A percentile compares a stretch with the other conserved stretches of the same genome.
Conservation (phyloP, 2,329 filamentous ascomycete species). For the Exophiala sp. region DNA sequence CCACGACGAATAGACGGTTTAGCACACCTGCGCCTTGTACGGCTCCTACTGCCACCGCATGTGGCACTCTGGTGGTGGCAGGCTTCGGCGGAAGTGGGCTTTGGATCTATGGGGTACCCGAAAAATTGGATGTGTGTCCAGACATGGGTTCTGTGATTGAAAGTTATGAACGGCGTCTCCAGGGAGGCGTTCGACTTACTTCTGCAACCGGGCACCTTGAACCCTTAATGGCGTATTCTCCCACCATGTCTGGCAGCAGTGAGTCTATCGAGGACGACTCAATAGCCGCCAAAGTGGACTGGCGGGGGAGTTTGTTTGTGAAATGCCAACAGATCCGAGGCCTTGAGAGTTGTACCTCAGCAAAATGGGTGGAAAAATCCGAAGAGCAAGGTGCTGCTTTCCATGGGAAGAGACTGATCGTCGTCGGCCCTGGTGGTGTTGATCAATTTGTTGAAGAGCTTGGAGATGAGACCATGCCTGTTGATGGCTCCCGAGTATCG, state of each 20-base stretch:
- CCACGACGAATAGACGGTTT: conserved; percentile 42
- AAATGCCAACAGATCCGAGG: conserved; percentile 60
- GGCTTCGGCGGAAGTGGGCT: conserved; percentile 67
- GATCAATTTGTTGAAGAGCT: conserved; percentile 49
- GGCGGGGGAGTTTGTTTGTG: conserved; percentile 63
- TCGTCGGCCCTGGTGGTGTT: conserved; percentile 65
- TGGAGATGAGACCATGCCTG: conserved; percentile 67
- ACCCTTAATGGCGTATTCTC: conserved; percentile 30
- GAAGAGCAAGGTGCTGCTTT: conserved; percentile 42
- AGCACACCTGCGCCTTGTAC: conserved; percentile 62
- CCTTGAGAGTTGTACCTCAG: conserved; percentile 59
- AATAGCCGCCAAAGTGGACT: conserved; percentile 47
- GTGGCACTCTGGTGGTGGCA: conserved; percentile 65
- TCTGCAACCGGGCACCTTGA: conserved; percentile 28
- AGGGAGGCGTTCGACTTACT: conserved; percentile 19
- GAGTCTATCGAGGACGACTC: conserved; percentile 31
- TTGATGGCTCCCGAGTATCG: conserved; percentile 69
- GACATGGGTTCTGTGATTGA: conserved; percentile 30
- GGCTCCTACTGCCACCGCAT: conserved; percentile 61
- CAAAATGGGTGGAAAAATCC: conserved; percentile 63
- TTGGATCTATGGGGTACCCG: conserved; percentile 73
- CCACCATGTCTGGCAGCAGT: conserved; percentile 27
- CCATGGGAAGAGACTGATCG: conserved; percentile 50
- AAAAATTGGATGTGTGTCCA: conserved; percentile 57
- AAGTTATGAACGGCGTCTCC: conserved; percentile 25